These are phyloP conservation scores for Beauveria sp. DNA, from an alignment of 2,329 filamentous ascomycete genomes.

Conservation along the genomic window DNA sequence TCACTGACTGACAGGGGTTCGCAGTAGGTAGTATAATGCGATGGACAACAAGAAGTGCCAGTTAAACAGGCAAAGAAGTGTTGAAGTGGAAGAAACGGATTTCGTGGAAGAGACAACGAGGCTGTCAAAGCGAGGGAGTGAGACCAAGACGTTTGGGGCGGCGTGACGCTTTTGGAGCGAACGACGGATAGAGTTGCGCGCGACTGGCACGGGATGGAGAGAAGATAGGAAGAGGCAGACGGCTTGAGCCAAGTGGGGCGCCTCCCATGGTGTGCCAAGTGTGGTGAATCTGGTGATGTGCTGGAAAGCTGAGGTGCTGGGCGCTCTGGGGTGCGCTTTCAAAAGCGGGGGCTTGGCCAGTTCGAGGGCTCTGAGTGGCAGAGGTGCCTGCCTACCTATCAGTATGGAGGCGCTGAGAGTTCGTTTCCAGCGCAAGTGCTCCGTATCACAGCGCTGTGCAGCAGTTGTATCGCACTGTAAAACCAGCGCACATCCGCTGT, in stretches of 20 bases:
- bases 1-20: conserved; percentile 3
- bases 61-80: neutral
- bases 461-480: neutral
- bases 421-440: neutral
- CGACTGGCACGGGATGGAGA: neutral
- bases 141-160: neutral
- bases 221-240: neutral
- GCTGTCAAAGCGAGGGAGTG: neutral
- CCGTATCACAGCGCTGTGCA: neutral
- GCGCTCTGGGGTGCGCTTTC: neutral
- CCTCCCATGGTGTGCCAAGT: neutral
- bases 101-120: neutral
- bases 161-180: neutral
- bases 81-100: neutral
- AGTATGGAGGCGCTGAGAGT: neutral
- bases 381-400: neutral
- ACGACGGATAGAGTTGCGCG: neutral
- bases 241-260: conserved; percentile 1
- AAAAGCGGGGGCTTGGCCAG: neutral
- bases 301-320: neutral
- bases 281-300: neutral
- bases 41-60: neutral
- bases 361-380: neutral
- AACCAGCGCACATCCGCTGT: neutral
- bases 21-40: neutral